Evolutionary conservation across 352 stramenopile species (phyloP), one percentile per base, ranked within the genome.

Genomic region (Globisporangium apiculatum): DNA sequence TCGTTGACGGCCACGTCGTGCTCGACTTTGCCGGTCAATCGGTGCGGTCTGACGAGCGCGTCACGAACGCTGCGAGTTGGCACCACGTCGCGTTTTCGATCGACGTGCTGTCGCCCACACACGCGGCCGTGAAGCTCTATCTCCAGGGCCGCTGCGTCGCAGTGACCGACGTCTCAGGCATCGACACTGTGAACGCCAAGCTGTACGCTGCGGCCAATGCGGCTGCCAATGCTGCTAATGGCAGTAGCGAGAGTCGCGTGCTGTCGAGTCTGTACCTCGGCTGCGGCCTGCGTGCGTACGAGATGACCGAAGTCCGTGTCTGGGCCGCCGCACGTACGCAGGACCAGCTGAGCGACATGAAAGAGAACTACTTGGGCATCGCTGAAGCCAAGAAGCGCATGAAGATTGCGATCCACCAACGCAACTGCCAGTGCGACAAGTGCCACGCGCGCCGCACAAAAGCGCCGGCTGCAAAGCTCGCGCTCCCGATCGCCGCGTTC

Each of bases 291-390:
- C 53, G 61, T 0, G 76, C 83, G 58, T 86, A 72, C 47, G 77
- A 92, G 46, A 66, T 92, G 65, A 87, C 82, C 1, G 84, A 94
- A 53, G 76, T 92, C 47, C 73, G 82, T n/a, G 56, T 92, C 8
- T 94, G 82, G 84, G 82, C 84, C 0, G 85, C 65, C 4, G 75
- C 78, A 2, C 77, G 84, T 14, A 89, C 78, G n/a, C 62, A 64
- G 47, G 75, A 91, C 50, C 84, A 94, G 45, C 61, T 94, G 42
- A 73, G 64, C 54, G 84, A 92, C 68, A 92, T 91, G 82, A 89
- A 89, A 50, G 82, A 92, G 49, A 94, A 91, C 65, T 94, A 92
- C 68, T 68, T 94, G 62, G 73, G 77, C n/a, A 75, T 92, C 50
- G 83, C 84, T 17, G 83, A 94, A 55, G 71, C 76, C 43, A 92